A percentile compares a stretch with the other conserved stretches of the same genome.
Conservation (phyloP, 116 monocot genomes). For the Phalaenopsis hybrid region DNA sequence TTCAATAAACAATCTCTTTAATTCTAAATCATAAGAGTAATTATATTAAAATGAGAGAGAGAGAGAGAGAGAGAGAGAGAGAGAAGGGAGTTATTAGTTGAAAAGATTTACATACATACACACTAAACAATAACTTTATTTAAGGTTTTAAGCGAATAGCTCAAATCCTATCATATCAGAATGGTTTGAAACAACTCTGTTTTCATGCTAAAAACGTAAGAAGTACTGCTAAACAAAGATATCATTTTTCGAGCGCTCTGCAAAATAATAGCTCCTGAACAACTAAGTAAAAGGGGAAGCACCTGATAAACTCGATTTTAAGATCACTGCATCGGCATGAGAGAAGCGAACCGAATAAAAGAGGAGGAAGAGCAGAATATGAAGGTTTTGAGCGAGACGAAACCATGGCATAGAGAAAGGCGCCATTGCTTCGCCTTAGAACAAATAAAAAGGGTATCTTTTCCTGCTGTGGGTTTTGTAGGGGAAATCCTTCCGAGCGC, state of each 20-base stretch:
- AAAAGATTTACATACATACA: too few species aligned
- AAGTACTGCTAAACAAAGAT: neutral
- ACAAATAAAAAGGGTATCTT: neutral
- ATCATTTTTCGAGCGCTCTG: neutral
- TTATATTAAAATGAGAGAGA: neutral
- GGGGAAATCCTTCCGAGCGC: neutral
- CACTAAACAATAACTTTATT: too few species aligned
- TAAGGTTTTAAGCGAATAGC: too few species aligned
- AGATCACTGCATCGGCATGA: neutral
- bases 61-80: neutral
- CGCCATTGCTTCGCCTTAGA: neutral
- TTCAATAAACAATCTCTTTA: too few species aligned
- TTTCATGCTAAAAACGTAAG: neutral
- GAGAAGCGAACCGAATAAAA: neutral
- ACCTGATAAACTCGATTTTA: neutral
- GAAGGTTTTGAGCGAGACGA: slow-evolving; percentile 1
- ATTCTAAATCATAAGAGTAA: too few species aligned
- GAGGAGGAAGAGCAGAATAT: neutral
- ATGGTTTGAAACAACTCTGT: neutral
- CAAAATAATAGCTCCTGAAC: neutral
- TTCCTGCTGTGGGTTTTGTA: neutral
- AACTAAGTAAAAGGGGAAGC: neutral
- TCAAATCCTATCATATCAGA: neutral
- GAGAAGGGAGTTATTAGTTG: neutral
- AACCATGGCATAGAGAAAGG: neutral